These are phyloP conservation scores for Porphyrellus sp. DNA, from an alignment of 1,284 basidiomycete genomes.

Conservation along the genomic window DNA sequence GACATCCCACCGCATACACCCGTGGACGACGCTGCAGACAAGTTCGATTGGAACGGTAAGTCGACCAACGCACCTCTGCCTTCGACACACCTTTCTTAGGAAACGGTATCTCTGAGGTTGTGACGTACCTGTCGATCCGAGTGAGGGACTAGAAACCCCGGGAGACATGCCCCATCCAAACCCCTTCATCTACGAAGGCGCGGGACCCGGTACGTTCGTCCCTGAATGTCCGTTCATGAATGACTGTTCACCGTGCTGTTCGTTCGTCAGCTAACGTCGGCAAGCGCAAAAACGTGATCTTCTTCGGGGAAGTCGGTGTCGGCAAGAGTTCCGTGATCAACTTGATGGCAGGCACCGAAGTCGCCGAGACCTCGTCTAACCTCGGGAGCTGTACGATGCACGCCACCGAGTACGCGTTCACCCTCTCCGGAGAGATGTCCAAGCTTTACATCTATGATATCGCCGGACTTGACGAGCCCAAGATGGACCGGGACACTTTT, in stretches of 20 bases:
- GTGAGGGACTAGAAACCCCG: too few relatives aligned
- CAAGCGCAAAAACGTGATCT: not conserved
- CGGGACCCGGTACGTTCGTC: not conserved
- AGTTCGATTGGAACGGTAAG: not conserved
- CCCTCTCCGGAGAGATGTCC: not conserved
- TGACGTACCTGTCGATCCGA: not conserved
- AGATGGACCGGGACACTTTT: not conserved
- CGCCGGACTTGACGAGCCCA: not conserved
- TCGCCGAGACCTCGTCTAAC: not conserved
- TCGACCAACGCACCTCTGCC: not conserved
- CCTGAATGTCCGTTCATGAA: too few relatives aligned
- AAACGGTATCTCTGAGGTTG: not conserved
- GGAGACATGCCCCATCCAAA: too few relatives aligned
- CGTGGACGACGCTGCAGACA: not conserved
- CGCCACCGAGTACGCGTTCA: not conserved
- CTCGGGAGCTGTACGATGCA: not conserved
- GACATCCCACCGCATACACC: not conserved
- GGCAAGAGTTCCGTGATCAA: conserved; percentile 4
- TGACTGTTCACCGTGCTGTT: too few relatives aligned
- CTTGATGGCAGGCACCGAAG: not conserved
- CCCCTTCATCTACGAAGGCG: not conserved
- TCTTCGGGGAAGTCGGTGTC: conserved; percentile 3
- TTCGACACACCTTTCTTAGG: not conserved
- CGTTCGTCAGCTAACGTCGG: not conserved
- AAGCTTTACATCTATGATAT: not conserved